Base-by-base conservation (phyloP, 148 eudicot genomes). In the Rhododendron williamsianum region DNA sequence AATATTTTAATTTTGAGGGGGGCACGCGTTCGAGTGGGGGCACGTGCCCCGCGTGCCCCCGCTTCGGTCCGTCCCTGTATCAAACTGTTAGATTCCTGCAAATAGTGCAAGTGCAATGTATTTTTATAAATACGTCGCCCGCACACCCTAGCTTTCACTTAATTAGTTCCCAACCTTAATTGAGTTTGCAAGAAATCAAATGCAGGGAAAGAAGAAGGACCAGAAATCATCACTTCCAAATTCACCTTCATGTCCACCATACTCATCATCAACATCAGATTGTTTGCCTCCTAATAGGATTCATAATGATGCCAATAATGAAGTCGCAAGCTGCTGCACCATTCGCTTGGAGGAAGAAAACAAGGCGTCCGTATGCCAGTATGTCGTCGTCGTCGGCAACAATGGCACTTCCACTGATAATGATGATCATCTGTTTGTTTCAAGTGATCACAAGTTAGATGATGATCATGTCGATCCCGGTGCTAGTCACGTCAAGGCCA, bases 361-460 rank as follows among this genome's bases (percentile, higher is more conserved):
- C 84, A 85, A 76, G 73, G 49, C 72, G 30, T 58, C 87, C 38
- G 84, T 89, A 72, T 91, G 93, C 73, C 80, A 87, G 58, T 78
- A 81, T 76, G 27, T 48, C 18, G 13, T 81, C n/a, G 15, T 36
- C 9, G 30, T 45, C 8, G 27, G 45, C 13, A 23, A 41, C 18
- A 23, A 7, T 36, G 48, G 45, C 4, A 9, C 46, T 21, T 27
- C 46, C 6, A 16, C 15, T 4, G 25, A 36, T 23, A 4, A 63
- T 13, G 41, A 13, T 71, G 76, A 71, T 30, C 76, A 71, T 71
- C 76, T 30, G 76, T 71, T 30, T 71, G 41, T 71, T 71, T 71
- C 76, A 30, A 27, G 41, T 30, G 76, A 71, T 41, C 45, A 41
- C 38, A 71, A 71, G 74, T 78, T 60, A 60, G 46, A 58, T 41